Evolutionary conservation across 345 rosid genomes (phyloP).

Genomic region (Diplotaxis tenuifolia): DNA sequence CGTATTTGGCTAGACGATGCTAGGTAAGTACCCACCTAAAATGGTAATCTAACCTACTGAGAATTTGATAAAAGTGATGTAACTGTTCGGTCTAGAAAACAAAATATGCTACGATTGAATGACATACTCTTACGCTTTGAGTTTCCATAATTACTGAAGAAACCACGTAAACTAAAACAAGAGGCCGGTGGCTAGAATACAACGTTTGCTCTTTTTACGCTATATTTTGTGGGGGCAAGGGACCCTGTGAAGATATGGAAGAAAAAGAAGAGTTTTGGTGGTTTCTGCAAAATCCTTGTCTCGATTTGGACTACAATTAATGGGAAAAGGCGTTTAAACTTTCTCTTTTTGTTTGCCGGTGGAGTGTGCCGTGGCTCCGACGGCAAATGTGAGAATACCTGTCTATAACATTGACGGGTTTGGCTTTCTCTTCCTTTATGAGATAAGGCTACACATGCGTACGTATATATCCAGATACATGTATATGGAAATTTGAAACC

Average conservation of each 20-base stretch:
- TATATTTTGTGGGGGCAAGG: background rate
- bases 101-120: background rate
- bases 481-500: background rate
- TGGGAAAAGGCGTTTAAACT: conserved; percentile 19
- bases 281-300: conserved; percentile 16
- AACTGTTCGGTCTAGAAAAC: background rate
- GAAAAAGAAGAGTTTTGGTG: conserved; percentile 16
- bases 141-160: background rate
- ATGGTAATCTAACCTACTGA: background rate
- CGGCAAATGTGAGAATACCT: conserved; percentile 22
- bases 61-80: too few species aligned
- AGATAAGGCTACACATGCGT: conserved; percentile 19
- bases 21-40: too few species aligned
- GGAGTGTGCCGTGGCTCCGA: conserved; percentile 30
- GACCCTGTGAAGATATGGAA: conserved; percentile 10
- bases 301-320: conserved; percentile 2
- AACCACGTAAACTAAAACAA: background rate
- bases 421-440: conserved; percentile 16
- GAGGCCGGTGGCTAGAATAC: background rate
- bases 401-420: conserved; percentile 10
- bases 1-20: too few species aligned
- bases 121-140: background rate
- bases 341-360: conserved; percentile 12
- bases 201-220: conserved; percentile 14
- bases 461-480: background rate